Base-by-base conservation (phyloP, 139 green algal species). In the Chlorella sp. region DNA sequence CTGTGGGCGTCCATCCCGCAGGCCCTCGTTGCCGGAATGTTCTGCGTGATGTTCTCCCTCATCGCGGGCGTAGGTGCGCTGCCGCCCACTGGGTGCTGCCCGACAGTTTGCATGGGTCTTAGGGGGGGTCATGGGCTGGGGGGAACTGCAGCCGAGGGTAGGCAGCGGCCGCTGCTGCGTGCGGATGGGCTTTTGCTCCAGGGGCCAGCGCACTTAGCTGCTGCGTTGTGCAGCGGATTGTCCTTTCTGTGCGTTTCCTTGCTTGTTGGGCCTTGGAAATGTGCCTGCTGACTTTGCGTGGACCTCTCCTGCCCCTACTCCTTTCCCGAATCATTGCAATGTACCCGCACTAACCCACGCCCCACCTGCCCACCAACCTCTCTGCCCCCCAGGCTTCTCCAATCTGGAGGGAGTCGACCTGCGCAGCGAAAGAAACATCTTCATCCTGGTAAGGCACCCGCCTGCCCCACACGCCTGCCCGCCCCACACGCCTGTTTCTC, bases 31-130 rank as follows among this genome's bases (percentile, higher is more conserved):
- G 86, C 81, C 12, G 95, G 95, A 18, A 77, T 97, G 21, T 97
- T 97, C 91, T 94, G 90, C 82, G 93, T 95, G 81, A 96, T 96
- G 92, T 96, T 97, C 76, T 90, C 91, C 32, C 86, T 95, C 85
- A 97, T 97, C 42, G 83, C 75, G 0, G 83, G 90, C 48, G 80
- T 90, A 2, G 66, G 90, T 81, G 34, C 36, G 75, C 19, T 79
- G 5, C n/a, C 69, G 28, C 28, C 64, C 5, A 71, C 48, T 57
- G 48, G 48, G 48, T 57, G 48, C 48, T 57, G 48, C 48, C 48
- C 48, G 48, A 57, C 7, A 9, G 48, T 5, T 16, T 57, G 64
- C 64, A 9, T 26, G 21, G 21, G 64, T 14, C 64, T 9, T 12
- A 2, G 64, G 21, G 14, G 60, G 15, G 18, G 60, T 68, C 14